Base-by-base conservation (phyloP, 805 yeast species). In the Wickerhamiella allomyrinae region DNA sequence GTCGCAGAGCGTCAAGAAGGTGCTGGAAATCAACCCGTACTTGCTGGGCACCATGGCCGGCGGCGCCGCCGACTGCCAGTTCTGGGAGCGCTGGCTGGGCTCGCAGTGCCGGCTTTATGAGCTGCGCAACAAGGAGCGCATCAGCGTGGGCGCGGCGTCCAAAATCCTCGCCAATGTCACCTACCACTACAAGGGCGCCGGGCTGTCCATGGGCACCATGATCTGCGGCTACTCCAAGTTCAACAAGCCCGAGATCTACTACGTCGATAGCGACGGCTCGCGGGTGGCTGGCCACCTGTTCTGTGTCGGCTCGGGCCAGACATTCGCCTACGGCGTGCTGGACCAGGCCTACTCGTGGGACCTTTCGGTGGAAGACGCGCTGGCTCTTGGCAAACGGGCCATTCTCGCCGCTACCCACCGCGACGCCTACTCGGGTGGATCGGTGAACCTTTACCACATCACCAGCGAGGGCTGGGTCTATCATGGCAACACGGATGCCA, bases 161-260 rank as follows among this genome's bases (percentile, higher is more conserved):
- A 91, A 91, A 67, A 87, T 91, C 49, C 70, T 91, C 56, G 70
- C 89, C 43, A 91, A 91, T 59, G 71, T 89, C 63, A 91, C 87
- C 17, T 91, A 87, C 63, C 75, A 77, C 53, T 91, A 91, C 68
- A 91, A 91, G 65, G 98, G 98, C 42, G 82, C 87, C 76, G 98
- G 98, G n/a, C 71, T 91, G 47, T 81, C 94, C 11, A 91, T 91
- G 98, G 98, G 98, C 61, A 91, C 98, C 3, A 91, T 91, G 98
- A 72, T 91, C 52, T 91, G 97, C 70, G 98, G 98, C 20, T 84
- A 80, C 63, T 89, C 97, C 20, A 78, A 83, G 57, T 82, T 84
- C 55, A 96, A 87, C 60, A 95, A 95, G 14, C 97, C 98, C 39
- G 77, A 95, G 20, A 80, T 91, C 42, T 91, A 79, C 65, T 91